Base-by-base conservation (phyloP, 148 eudicot genomes). In the Fagopyrum tataricum region DNA sequence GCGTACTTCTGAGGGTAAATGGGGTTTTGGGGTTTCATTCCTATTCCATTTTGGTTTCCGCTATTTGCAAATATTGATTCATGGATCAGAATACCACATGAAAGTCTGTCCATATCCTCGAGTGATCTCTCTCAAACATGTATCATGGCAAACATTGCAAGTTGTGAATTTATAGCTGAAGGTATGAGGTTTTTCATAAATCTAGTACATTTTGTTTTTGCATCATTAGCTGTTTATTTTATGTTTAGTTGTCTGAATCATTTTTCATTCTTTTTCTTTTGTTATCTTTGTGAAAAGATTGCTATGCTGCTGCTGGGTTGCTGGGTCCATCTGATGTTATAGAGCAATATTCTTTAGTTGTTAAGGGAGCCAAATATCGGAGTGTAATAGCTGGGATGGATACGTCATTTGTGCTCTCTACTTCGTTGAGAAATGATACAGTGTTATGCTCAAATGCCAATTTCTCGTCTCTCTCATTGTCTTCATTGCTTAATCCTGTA, bases 71-170 rank as follows among this genome's bases (percentile, higher is more conserved):
- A 81, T 61, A 43, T 90, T 73, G 78, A 95, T 86, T 49, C 88
- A 42, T 92, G 94, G 96, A 79, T 95, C 76, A 85, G 90, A 78
- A 79, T 92, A 78, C 93, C 97, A 7, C 58, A 20, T 67, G 86
- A 82, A 49, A 77, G 41, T 73, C 79, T 72, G 72, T 61, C 81
- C n/a, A 18, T 46, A 24, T 17, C 77, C 83, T 73, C 46, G 23
- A 71, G 17, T 64, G 68, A 74, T 64, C 80, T 74, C 52, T 74
- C 81, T 80, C 82, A 84, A 74, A 75, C 72, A 55, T 86, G 82
- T 83, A 56, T 88, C 66, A 84, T 88, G 93, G 82, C 85, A 71
- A 81, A 84, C 71, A 80, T 92, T 73, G 40, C 67, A 24, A 67
- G 78, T 73, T 84, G 87, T 62, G 91, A 87, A 75, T 43, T 95